These are phyloP conservation scores for Cyberlindnera nakhonratchasimensis DNA, from an alignment of 805 yeast genomes.

Conservation along the genomic window DNA sequence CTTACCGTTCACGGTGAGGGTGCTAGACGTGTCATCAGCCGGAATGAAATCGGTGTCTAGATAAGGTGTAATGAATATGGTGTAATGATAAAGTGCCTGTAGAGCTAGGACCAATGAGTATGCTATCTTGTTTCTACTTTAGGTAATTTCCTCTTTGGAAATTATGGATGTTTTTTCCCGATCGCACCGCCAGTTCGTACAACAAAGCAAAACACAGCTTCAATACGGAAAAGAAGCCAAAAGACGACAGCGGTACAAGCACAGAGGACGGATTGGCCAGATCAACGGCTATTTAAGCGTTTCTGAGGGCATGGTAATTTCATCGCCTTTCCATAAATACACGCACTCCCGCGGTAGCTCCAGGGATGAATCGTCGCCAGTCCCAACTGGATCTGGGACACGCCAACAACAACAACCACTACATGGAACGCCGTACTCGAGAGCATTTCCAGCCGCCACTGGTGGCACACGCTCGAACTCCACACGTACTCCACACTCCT, in stretches of 20 bases:
- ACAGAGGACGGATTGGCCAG: too few species aligned
- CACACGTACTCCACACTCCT: slow-evolving; percentile 1
- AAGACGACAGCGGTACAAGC: not conserved
- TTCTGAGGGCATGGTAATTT: slow-evolving; percentile 30
- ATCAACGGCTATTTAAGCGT: too few species aligned
- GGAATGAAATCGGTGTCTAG: not conserved
- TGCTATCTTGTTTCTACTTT: too few species aligned
- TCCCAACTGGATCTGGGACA: not conserved
- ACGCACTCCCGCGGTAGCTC: slow-evolving; percentile 33
- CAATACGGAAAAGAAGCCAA: too few species aligned
- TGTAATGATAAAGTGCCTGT: not conserved
- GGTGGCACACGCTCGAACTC: not conserved
- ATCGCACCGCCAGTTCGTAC: too few species aligned
- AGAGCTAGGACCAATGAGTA: not conserved
- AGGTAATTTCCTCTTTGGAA: too few species aligned
- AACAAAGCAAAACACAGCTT: too few species aligned
- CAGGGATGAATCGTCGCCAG: slow-evolving; percentile 22
- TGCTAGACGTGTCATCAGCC: slow-evolving; percentile 53
- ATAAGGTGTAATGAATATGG: not conserved
- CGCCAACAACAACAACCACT: slow-evolving; percentile 2
- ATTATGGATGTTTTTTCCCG: too few species aligned
- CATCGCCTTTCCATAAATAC: slow-evolving; percentile 35
- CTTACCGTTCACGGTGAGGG: slow-evolving; percentile 70
- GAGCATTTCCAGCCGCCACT: not conserved
- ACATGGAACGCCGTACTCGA: slow-evolving; percentile 3